Percentiles rank a stretch among this genome's conserved stretches.
Evolutionary conservation across 176 grass and related monocot species (phyloP).

Genomic region (Carex myosuroides): DNA sequence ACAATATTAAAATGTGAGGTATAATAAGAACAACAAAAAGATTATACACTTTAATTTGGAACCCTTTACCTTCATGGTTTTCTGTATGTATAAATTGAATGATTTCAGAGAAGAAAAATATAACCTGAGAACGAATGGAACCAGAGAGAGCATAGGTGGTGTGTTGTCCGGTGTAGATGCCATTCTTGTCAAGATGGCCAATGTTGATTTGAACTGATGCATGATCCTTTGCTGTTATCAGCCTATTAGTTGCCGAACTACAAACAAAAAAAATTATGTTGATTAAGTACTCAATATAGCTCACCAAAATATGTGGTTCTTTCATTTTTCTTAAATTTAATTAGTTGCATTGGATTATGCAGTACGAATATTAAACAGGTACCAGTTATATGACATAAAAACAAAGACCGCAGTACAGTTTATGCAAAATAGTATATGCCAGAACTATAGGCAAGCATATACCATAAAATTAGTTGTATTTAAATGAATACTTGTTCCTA

Average conservation of each 20-base stretch:
- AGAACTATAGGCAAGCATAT: background rate
- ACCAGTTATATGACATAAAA: background rate
- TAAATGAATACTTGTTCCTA: background rate
- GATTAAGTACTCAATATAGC: background rate
- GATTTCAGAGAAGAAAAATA: background rate
- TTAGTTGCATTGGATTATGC: background rate
- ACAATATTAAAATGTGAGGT: background rate
- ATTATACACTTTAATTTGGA: background rate
- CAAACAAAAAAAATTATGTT: background rate
- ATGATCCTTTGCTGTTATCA: slow-evolving; percentile 47
- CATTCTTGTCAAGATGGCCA: slow-evolving; percentile 68
- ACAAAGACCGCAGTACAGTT: background rate
- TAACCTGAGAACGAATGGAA: slow-evolving; percentile 77
- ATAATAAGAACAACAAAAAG: background rate
- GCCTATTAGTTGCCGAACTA: slow-evolving; percentile 74
- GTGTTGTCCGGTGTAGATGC: slow-evolving; percentile 51
- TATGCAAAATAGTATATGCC: background rate
- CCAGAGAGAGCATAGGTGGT: slow-evolving; percentile 72
- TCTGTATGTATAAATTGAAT: background rate
- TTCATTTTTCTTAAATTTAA: background rate
- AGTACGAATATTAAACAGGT: background rate
- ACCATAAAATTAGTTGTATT: background rate
- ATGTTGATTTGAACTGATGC: slow-evolving; percentile 83
- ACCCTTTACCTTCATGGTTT: background rate
- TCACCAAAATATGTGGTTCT: background rate